Evolutionary conservation across 2,329 filamentous ascomycete species (phyloP).

Genomic region (Pezicula carpinea): DNA sequence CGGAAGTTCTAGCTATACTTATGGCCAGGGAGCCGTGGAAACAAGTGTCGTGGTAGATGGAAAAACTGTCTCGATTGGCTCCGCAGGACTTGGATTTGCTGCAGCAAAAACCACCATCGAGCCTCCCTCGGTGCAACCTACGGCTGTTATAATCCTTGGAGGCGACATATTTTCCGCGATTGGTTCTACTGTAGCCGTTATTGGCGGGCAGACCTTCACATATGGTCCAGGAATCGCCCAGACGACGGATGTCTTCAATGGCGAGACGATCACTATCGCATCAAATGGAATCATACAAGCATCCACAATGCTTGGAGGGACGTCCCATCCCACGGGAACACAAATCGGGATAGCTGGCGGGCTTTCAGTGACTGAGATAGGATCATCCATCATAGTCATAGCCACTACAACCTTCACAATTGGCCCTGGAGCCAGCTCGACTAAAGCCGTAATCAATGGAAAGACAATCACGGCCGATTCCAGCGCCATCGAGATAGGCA

Average conservation of each 20-base stretch:
- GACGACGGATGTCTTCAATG: slow-evolving; percentile 15
- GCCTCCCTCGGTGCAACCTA: slow-evolving; percentile 10
- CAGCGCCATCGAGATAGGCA: slow-evolving; percentile 34
- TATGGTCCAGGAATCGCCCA: slow-evolving; percentile 16
- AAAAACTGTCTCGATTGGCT: slow-evolving; percentile 20
- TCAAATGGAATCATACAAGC: slow-evolving; percentile 16
- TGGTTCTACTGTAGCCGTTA: slow-evolving; percentile 14
- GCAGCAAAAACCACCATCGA: slow-evolving; percentile 14
- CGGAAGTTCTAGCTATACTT: slow-evolving; percentile 15
- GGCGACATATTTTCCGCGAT: slow-evolving; percentile 15
- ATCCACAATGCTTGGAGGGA: slow-evolving; percentile 16
- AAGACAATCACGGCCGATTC: slow-evolving; percentile 49
- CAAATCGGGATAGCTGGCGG: slow-evolving; percentile 23
- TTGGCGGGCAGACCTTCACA: slow-evolving; percentile 13
- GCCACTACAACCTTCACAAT: slow-evolving; percentile 46
- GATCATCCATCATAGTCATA: slow-evolving; percentile 38
- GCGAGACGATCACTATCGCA: slow-evolving; percentile 20
- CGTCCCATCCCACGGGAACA: slow-evolving; percentile 13
- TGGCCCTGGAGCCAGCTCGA: slow-evolving; percentile 37
- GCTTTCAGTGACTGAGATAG: slow-evolving; percentile 22
- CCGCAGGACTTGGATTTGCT: slow-evolving; percentile 17
- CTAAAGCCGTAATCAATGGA: slow-evolving; percentile 42
- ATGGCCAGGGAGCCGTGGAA: slow-evolving; percentile 17
- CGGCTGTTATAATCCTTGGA: slow-evolving; percentile 19
- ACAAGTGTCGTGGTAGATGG: slow-evolving; percentile 14